Evolutionary conservation across 306 rosid genomes (phyloP), one percentile per base, ranked within the genome.

Genomic region (Acacia crassicarpa): DNA sequence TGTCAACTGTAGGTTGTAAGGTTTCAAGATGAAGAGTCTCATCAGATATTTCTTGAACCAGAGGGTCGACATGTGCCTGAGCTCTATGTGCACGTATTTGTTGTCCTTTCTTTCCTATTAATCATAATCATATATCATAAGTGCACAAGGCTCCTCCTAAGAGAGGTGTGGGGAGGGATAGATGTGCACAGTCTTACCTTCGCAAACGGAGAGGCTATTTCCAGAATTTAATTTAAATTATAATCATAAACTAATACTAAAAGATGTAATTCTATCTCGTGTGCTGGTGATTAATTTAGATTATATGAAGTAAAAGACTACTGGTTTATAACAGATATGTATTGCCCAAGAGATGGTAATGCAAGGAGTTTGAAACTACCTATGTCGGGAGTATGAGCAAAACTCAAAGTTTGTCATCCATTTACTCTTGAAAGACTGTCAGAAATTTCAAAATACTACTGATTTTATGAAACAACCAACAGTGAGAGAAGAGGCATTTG

Each of bases 21-120:
- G 80, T 95, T 95, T 79, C 84, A 91, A 87, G 99, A 95, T 82
- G 93, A 91, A 70, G 99, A 95, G 82, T 95, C 99, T 15, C 99
- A 95, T 88, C 98, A 93, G 82, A 86, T 95, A 74, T 95, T 95
- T 91, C 99, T 95, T 89, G 99, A 95, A 86, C 99, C 99, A 7
- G 99, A 95, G 91, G 99, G 98, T 69, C 91, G 99, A 41, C 78
- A 81, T 83, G 97, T 95, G 84, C 98, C 97, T 40, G 99, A 95
- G 89, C 94, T 95, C 66, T 95, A 95, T 84, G 99, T 95, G 81
- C 99, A 95, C 91, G 99, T 95, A 58, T 17, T 16, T 12, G 54
- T 30, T 49, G 19, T 45, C 73, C 41, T 27, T n/a, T 9, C 25
- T 83, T 11, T 22, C 30, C 43, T 72, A 51, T 77, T n/a, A 56